These are phyloP conservation scores for Zoysia japonica DNA, from an alignment of 176 grass and related monocot species.

Conservation along the genomic window DNA sequence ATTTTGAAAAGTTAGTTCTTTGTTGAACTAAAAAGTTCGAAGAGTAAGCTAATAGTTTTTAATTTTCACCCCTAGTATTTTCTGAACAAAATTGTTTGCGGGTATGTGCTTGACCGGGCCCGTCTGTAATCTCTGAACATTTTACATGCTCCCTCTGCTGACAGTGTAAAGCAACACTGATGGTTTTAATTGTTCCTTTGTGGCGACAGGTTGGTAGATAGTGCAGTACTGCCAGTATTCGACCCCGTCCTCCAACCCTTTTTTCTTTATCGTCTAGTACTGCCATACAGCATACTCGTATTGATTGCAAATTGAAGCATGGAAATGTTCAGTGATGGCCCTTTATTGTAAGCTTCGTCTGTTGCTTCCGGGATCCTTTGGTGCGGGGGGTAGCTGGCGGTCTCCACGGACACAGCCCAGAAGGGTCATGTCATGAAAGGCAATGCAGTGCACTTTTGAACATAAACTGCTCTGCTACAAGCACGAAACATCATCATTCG, in stretches of 20 bases:
- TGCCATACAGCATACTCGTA: constrained; percentile 26
- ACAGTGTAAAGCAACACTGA: constrained; percentile 6
- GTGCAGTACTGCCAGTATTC: neutral
- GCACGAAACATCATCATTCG: neutral
- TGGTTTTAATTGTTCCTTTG: constrained; percentile 17
- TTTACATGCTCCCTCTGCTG: neutral
- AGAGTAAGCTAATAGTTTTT: too few species aligned
- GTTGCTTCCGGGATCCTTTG: neutral
- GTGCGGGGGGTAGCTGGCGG: constrained; percentile 8
- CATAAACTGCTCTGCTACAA: neutral
- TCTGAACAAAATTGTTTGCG: too few species aligned
- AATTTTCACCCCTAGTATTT: too few species aligned
- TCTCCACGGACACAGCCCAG: constrained; percentile 13
- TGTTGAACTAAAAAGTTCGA: too few species aligned
- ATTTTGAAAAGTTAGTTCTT: too few species aligned
- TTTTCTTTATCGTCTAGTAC: neutral
- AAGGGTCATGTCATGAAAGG: constrained; percentile 24
- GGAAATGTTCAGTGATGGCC: constrained; percentile 16
- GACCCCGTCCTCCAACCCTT: neutral
- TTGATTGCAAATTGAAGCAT: constrained; percentile 30
- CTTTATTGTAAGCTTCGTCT: constrained; percentile 21
- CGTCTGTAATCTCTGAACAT: constrained; percentile 8
- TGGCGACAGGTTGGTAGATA: constrained; percentile 53
- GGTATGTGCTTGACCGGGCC: neutral
- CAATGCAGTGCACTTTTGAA: constrained; percentile 9